phyloP scores from a whole-genome alignment of 441 rosid species.

The Aleurites moluccanus region DNA sequence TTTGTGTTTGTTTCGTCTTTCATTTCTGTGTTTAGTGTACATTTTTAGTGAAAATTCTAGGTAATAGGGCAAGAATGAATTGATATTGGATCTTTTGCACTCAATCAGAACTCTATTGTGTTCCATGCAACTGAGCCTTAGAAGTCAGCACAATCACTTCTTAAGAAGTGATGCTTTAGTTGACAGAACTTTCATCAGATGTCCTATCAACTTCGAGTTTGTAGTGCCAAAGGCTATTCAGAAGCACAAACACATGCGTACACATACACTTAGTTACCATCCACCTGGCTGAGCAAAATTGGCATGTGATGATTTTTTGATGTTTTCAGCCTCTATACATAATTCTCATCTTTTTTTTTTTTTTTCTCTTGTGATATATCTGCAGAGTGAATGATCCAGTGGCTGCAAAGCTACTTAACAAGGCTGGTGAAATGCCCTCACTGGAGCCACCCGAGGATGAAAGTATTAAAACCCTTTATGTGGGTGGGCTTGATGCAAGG shows the following conservation, averaged over 20 bases:
- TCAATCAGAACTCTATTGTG: not conserved
- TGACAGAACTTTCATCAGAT: not conserved
- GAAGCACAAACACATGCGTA: not conserved
- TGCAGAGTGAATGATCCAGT: conserved; percentile 92
- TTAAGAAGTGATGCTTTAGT: not conserved
- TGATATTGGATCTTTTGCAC: not conserved
- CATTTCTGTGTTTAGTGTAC: not conserved
- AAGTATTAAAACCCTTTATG: conserved; percentile 86
- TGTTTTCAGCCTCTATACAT: not conserved
- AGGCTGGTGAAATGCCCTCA: conserved; percentile 97
- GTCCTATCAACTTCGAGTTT: not conserved
- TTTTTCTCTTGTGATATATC: not conserved
- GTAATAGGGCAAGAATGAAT: not conserved
- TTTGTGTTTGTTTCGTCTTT: not conserved
- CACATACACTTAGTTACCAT: not conserved
- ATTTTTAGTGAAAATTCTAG: not conserved
- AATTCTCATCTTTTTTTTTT: not conserved
- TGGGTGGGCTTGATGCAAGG: conserved; percentile 90
- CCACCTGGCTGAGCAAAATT: not conserved
- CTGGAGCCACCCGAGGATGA: conserved; percentile 90
- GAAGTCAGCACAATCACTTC: not conserved
- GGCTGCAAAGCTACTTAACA: conserved; percentile 82
- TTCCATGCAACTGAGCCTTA: not conserved
- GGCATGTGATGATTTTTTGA: not conserved
- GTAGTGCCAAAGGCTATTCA: not conserved